These are phyloP conservation scores for Aplosporella prunicola DNA, from an alignment of 2,329 filamentous ascomycete species.

Conservation along the genomic window DNA sequence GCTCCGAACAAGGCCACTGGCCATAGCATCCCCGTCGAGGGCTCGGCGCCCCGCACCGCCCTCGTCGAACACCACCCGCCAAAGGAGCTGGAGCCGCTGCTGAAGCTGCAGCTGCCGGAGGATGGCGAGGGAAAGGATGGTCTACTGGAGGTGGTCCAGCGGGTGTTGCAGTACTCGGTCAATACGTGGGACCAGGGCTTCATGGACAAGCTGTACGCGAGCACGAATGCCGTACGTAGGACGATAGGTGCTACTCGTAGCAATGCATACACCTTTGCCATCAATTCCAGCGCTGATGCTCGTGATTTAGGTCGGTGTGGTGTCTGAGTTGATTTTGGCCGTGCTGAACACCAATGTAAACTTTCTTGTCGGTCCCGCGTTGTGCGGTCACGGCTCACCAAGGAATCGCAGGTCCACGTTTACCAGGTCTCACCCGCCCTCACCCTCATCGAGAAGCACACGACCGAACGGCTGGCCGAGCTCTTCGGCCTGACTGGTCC, in stretches of 20 bases:
- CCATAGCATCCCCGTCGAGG: constrained; percentile 52
- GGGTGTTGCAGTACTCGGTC: constrained; percentile 74
- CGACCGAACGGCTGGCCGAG: constrained; percentile 59
- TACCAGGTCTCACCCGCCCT: constrained; percentile 89
- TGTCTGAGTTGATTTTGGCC: constrained; percentile 74
- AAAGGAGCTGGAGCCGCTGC: constrained; percentile 31
- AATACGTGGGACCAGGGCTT: constrained; percentile 99
- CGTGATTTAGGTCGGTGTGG: constrained; percentile 57
- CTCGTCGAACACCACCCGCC: constrained; percentile 38
- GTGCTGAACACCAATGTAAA: constrained; percentile 81
- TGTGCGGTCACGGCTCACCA: background rate
- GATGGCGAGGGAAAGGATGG: constrained; percentile 33
- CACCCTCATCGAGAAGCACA: constrained; percentile 78
- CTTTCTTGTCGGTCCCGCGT: background rate
- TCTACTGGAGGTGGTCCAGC: constrained; percentile 45
- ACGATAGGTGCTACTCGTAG: background rate
- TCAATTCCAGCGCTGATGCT: constrained; percentile 1
- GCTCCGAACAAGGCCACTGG: constrained; percentile 47
- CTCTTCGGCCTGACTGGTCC: constrained; percentile 68
- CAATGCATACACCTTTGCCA: background rate
- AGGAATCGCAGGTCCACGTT: constrained; percentile 57
- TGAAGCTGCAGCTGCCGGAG: constrained; percentile 29
- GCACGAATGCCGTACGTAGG: constrained; percentile 63
- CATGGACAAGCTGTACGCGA: constrained; percentile 88
- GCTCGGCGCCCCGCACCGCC: constrained; percentile 37